Evolutionary conservation across 768 basidiomycete species (phyloP).

Genomic region (Leccinellum rugosiceps): DNA sequence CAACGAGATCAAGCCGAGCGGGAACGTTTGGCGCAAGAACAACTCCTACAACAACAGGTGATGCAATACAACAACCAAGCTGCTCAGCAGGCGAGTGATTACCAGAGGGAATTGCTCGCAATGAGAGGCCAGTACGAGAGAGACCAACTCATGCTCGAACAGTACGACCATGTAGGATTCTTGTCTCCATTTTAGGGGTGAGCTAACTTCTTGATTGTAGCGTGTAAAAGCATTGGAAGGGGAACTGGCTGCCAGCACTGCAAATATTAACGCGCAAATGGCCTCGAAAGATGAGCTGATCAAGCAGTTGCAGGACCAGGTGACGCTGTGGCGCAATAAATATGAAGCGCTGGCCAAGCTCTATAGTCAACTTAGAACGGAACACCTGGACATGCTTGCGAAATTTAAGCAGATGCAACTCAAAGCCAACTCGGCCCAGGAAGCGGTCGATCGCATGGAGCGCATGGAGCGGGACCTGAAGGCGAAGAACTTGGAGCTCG

Average conservation of each 20-base stretch:
- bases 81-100: slow-evolving; percentile 70
- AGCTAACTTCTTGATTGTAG: slow-evolving; percentile 38
- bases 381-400: slow-evolving; percentile 94
- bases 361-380: slow-evolving; percentile 95
- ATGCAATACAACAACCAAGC: slow-evolving; percentile 78
- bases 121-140: slow-evolving; percentile 98
- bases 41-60: slow-evolving; percentile 79
- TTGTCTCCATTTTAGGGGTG: not conserved
- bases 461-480: slow-evolving; percentile 98
- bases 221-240: slow-evolving; percentile 94
- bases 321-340: slow-evolving; percentile 95
- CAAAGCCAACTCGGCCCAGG: slow-evolving; percentile 97
- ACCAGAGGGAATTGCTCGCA: slow-evolving; percentile 85
- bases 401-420: slow-evolving; percentile 98
- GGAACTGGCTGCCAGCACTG: slow-evolving; percentile 71
- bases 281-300: slow-evolving; percentile 93
- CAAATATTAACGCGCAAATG: slow-evolving; percentile 83
- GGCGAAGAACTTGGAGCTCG: slow-evolving; percentile 96
- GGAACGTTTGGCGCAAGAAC: slow-evolving; percentile 86
- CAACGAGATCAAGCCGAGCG: slow-evolving; percentile 86
- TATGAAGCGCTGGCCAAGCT: slow-evolving; percentile 98
- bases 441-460: slow-evolving; percentile 97
- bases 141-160: slow-evolving; percentile 95
- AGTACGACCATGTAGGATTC: slow-evolving; percentile 80
- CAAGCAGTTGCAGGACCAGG: slow-evolving; percentile 94